Conservation (phyloP, 2,329 filamentous ascomycete genomes). For the Lecanicillium sp. region DNA sequence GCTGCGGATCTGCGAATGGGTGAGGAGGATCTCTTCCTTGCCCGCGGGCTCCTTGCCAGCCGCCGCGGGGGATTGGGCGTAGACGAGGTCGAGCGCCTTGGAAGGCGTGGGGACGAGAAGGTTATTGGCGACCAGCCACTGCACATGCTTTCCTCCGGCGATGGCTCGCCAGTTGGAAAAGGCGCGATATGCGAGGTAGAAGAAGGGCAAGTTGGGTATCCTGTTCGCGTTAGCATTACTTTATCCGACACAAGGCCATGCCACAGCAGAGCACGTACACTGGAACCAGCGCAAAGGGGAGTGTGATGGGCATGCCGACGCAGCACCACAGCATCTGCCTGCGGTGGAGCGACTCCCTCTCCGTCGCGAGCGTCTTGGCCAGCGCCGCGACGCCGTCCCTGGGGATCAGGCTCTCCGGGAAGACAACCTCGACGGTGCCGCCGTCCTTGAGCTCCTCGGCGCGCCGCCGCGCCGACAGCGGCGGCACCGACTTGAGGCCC, state of each 20-base stretch:
- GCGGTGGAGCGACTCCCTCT: constrained; percentile 72
- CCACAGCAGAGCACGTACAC: constrained; percentile 53
- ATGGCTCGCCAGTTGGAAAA: constrained; percentile 91
- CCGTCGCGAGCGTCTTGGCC: constrained; percentile 67
- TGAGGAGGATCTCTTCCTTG: constrained; percentile 37
- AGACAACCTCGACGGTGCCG: constrained; percentile 67
- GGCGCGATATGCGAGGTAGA: constrained; percentile 85
- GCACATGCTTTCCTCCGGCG: constrained; percentile 75
- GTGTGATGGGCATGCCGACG: constrained; percentile 73
- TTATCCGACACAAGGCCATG: neutral
- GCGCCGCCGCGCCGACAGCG: constrained; percentile 62
- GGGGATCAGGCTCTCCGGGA: constrained; percentile 65
- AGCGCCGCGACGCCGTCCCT: constrained; percentile 56
- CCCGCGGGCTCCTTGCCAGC: constrained; percentile 17
- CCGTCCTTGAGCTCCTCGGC: constrained; percentile 57
- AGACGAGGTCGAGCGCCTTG: constrained; percentile 66
- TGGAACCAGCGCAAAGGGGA: constrained; percentile 77
- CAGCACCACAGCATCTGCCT: constrained; percentile 75
- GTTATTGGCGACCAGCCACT: constrained; percentile 71
- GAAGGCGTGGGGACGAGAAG: constrained; percentile 63
- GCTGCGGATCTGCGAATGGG: constrained; percentile 47
- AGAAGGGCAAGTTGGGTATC: constrained; percentile 91
- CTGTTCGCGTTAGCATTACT: constrained; percentile 35
- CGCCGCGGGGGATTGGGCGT: constrained; percentile 34
- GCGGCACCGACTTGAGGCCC: constrained; percentile 91